Evolutionary conservation across 2,329 filamentous ascomycete species (phyloP), one percentile per base, ranked within the genome.

Genomic region (Amylocarpus encephaloides): DNA sequence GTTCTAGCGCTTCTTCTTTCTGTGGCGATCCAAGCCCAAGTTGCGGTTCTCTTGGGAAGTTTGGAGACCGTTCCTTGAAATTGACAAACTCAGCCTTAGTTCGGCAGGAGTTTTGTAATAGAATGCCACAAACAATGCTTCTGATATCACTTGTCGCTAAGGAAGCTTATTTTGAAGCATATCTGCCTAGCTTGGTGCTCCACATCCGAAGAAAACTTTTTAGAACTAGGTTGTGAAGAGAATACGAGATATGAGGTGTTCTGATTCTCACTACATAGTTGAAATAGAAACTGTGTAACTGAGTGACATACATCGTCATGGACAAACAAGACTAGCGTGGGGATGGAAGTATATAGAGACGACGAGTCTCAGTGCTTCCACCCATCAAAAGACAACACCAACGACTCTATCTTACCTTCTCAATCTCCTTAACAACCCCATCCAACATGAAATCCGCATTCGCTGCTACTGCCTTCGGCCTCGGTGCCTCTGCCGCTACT

Each of bases 401-500:
- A 19, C 4, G 11, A 13, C 12, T 36, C 34, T 16, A 36, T 36
- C 9, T 36, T 16, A 9, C 34, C 4, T 36, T 10, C 34, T 40
- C 18, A 18, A 16, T 10, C 38, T 18, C 5, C 11, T 7, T n/a
- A 29, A 40, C 3, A 6, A 26, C 7, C 22, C 22, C 12, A 26
- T 38, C 41, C 54, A 68, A 56, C 43, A 74, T 74, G 70, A 72
- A 67, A 59, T 65, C 61, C 43, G 18, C 29, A 3, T 58, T 72
- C 52, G 56, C 65, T 50, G 61, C 66, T 36, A 19, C 47, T 7
- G 52, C 69, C 42, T 45, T 56, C 34, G 48, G 67, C 45, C 66
- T 73, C 26, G 62, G 68, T 54, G 64, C 64, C 38, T 50, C 51
- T 65, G 69, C 43, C 65, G 68, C 49, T 68, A 72, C 55, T 71